A percentile compares a stretch with the other conserved stretches of the same genome.
phyloP scores from a whole-genome alignment of 345 rosid species.

The Pugionium cornutum region DNA sequence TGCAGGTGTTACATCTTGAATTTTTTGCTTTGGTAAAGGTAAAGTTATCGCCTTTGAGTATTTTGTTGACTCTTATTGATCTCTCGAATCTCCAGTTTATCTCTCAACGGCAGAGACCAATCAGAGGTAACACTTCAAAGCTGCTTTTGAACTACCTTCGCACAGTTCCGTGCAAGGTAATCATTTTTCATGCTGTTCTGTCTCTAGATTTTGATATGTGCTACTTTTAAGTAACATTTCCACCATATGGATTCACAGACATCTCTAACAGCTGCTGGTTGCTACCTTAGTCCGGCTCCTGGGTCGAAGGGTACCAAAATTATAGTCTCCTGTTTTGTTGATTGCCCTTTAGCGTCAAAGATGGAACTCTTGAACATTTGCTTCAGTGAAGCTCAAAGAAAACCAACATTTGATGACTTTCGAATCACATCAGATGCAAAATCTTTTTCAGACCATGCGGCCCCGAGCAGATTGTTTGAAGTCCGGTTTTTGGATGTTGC shows the following conservation, averaged over 20 bases:
- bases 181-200: constrained; percentile 22
- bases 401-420: constrained; percentile 35
- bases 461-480: constrained; percentile 43
- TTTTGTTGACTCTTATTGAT: constrained; percentile 24
- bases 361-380: constrained; percentile 41
- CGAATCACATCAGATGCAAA: constrained; percentile 53
- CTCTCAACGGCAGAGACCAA: constrained; percentile 85
- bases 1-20: constrained; percentile 59
- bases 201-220: neutral
- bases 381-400: constrained; percentile 38
- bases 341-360: constrained; percentile 60
- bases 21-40: neutral
- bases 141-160: constrained; percentile 68
- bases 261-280: constrained; percentile 89
- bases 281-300: constrained; percentile 89
- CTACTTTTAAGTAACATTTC: constrained; percentile 1
- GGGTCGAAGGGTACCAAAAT: constrained; percentile 78
- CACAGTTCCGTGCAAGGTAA: constrained; percentile 76
- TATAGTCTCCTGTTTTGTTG: constrained; percentile 72
- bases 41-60: constrained; percentile 9
- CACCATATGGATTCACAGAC: constrained; percentile 50
- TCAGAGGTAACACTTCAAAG: constrained; percentile 74
- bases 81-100: constrained; percentile 55
- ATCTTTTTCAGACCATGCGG: constrained; percentile 37
- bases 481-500: constrained; percentile 49